Conservation (phyloP, 805 yeast genomes). For the Hyphopichia homilentoma region DNA sequence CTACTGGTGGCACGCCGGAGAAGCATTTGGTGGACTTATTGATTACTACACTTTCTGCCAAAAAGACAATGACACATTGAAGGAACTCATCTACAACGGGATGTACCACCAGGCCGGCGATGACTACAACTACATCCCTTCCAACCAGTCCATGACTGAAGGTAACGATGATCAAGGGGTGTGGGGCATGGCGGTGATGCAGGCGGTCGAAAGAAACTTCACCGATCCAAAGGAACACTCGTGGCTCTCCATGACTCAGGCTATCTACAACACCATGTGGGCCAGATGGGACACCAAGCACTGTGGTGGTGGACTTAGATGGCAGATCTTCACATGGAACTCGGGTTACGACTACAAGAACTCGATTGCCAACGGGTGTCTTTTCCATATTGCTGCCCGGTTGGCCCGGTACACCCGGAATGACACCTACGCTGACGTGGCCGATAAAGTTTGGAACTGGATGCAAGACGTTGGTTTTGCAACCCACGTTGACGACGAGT, state of each 20-base stretch:
- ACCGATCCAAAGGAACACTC: constrained; percentile 57
- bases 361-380: constrained; percentile 84
- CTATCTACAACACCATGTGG: constrained; percentile 88
- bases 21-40: constrained; percentile 46
- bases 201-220: constrained; percentile 44
- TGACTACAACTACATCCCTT: constrained; percentile 38
- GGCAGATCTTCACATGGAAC: constrained; percentile 97
- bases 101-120: constrained; percentile 44
- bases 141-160: constrained; percentile 45
- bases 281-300: constrained; percentile 72
- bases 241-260: constrained; percentile 85
- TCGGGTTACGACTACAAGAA: constrained; percentile 92
- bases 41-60: constrained; percentile 39
- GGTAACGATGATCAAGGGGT: constrained; percentile 53
- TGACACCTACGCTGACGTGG: constrained; percentile 68
- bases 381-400: constrained; percentile 84
- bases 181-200: constrained; percentile 47
- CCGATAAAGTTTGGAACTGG: constrained; percentile 81
- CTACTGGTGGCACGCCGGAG: constrained; percentile 55
- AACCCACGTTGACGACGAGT: constrained; percentile 13
- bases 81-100: constrained; percentile 28
- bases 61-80: constrained; percentile 26
- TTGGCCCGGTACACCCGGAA: constrained; percentile 80
- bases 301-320: constrained; percentile 89
- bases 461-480: constrained; percentile 42